These are phyloP conservation scores for Cutaneotrichosporon cavernicola DNA, from an alignment of 1,284 basidiomycete species.

Conservation along the genomic window DNA sequence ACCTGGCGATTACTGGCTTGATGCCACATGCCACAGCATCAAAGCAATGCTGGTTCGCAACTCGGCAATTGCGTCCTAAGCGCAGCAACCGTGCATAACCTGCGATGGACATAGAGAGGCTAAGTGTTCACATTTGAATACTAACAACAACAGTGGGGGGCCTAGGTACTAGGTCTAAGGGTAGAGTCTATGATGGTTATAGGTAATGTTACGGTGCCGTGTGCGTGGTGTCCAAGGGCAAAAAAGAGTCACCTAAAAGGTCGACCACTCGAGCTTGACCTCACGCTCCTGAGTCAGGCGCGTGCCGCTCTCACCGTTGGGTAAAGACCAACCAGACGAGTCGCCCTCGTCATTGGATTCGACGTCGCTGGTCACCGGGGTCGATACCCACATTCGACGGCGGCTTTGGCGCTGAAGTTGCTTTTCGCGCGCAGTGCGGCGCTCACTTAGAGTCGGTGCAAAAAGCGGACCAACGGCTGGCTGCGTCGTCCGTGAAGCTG, in stretches of 20 bases:
- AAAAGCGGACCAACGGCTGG: conserved; percentile 42
- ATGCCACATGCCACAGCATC: too few species aligned
- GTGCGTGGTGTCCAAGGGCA: too few species aligned
- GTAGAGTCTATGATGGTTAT: not conserved
- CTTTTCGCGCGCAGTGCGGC: conserved; percentile 33
- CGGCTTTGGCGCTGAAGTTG: conserved; percentile 34
- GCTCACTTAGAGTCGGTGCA: conserved; percentile 34
- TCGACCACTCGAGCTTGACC: conserved; percentile 28
- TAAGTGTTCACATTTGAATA: conserved; percentile 6
- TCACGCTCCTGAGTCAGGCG: conserved; percentile 15
- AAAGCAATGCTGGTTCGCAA: not conserved
- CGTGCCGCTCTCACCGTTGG: conserved; percentile 7
- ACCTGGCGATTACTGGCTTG: too few species aligned
- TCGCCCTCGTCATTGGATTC: conserved; percentile 25
- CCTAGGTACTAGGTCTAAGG: not conserved
- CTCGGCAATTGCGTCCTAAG: not conserved
- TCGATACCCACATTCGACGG: conserved; percentile 18
- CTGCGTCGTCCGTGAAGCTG: conserved; percentile 16
- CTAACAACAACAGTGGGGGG: not conserved
- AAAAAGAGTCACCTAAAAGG: conserved; percentile 16
- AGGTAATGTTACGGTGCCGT: not conserved
- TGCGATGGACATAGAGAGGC: not conserved
- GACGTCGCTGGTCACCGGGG: conserved; percentile 25
- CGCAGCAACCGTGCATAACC: not conserved
- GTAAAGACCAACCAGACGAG: conserved; percentile 2